These are phyloP conservation scores for Pestalotiopsis sp. DNA, from an alignment of 2,329 filamentous ascomycete genomes.

Conservation along the genomic window DNA sequence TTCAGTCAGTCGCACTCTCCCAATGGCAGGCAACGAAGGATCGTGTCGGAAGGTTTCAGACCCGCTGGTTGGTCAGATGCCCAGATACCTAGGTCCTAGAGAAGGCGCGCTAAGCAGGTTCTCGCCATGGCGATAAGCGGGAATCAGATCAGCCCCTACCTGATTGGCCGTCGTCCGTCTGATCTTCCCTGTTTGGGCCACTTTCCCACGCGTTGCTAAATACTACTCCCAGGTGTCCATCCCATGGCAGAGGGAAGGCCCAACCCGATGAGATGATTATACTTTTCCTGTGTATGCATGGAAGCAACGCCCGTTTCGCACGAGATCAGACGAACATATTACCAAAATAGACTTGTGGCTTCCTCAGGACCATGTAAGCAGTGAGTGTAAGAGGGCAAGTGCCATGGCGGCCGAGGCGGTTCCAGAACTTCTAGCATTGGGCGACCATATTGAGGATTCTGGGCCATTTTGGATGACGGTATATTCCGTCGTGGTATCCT, in stretches of 20 bases:
- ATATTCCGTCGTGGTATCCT: not conserved
- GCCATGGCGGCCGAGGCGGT: not conserved
- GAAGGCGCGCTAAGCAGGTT: not conserved
- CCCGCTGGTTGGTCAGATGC: not conserved
- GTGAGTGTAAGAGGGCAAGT: not conserved
- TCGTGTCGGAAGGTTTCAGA: not conserved
- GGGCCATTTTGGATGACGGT: too few relatives aligned
- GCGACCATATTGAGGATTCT: too few relatives aligned
- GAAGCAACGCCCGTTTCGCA: not conserved
- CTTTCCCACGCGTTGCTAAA: not conserved
- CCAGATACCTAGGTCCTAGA: not conserved
- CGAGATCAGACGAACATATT: not conserved
- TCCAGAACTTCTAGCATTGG: too few relatives aligned
- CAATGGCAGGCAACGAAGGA: not conserved
- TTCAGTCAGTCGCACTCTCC: not conserved
- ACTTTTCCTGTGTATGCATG: not conserved
- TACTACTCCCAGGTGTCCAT: not conserved
- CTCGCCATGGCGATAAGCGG: not conserved
- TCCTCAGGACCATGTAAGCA: not conserved
- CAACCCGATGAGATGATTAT: not conserved
- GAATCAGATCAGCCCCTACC: not conserved
- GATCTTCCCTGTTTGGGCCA: constrained; percentile 13
- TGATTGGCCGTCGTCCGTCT: constrained; percentile 10
- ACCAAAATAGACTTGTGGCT: constrained; percentile 3
- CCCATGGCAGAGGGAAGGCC: not conserved